Evolutionary conservation across 2,329 filamentous ascomycete species (phyloP).

Genomic region (Aphanoascus verrucosus): DNA sequence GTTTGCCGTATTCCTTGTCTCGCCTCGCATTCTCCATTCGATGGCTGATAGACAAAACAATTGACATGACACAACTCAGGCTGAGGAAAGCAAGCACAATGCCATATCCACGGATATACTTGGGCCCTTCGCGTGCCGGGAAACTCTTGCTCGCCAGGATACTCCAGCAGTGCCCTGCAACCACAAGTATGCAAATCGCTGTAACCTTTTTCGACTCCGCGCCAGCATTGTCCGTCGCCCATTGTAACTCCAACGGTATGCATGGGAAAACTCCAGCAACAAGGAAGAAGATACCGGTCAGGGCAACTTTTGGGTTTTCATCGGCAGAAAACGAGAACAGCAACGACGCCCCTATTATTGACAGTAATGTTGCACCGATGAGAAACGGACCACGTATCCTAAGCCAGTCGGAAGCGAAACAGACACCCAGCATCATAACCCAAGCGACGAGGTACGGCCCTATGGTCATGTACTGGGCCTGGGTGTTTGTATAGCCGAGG

Average conservation of each 20-base stretch:
- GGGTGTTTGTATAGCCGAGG: slow-evolving; percentile 46
- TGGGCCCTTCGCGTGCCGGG: slow-evolving; percentile 9
- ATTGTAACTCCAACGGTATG: slow-evolving; percentile 15
- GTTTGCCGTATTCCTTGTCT: slow-evolving; percentile 13
- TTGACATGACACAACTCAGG: slow-evolving; percentile 9
- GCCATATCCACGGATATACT: slow-evolving; percentile 12
- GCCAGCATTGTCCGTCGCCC: slow-evolving; percentile 15
- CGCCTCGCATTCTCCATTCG: slow-evolving; percentile 12
- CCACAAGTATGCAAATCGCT: slow-evolving; percentile 15
- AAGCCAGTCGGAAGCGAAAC: slow-evolving; percentile 42
- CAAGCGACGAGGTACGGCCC: slow-evolving; percentile 55
- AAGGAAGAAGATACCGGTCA: slow-evolving; percentile 14
- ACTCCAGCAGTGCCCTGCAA: slow-evolving; percentile 16
- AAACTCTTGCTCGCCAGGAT: slow-evolving; percentile 18
- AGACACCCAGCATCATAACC: slow-evolving; percentile 43
- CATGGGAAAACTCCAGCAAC: slow-evolving; percentile 15
- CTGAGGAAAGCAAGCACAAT: slow-evolving; percentile 15
- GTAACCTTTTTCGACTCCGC: slow-evolving; percentile 16
- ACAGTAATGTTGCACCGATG: slow-evolving; percentile 41
- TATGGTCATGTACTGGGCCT: slow-evolving; percentile 41
- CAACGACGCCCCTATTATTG: slow-evolving; percentile 39
- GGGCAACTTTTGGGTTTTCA: slow-evolving; percentile 13
- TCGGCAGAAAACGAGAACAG: slow-evolving; percentile 11
- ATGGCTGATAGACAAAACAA: slow-evolving; percentile 10
- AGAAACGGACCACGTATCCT: slow-evolving; percentile 47